Percentiles rank a stretch among this genome's conserved stretches.
Evolutionary conservation across 179 eudicot species (phyloP).

Genomic region (Nepenthes alata): DNA sequence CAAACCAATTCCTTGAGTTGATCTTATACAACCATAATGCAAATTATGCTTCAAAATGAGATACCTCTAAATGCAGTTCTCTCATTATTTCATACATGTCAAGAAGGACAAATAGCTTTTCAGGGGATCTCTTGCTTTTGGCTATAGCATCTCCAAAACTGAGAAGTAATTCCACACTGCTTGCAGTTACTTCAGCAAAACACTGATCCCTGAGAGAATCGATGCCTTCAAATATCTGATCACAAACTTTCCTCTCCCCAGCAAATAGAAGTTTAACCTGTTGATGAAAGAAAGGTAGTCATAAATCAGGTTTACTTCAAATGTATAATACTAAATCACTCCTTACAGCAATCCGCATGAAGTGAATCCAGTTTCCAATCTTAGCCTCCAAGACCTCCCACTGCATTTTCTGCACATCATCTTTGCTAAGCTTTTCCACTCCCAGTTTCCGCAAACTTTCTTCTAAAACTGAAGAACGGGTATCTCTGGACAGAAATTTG

Average conservation of each 20-base stretch:
- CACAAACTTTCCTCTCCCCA: constrained; percentile 62
- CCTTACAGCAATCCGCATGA: constrained; percentile 68
- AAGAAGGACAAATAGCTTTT: constrained; percentile 58
- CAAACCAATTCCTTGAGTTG: no score
- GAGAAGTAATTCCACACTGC: constrained; percentile 52
- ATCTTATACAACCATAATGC: no score
- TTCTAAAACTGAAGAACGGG: constrained; percentile 54
- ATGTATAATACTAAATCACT: not conserved
- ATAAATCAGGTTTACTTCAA: not conserved
- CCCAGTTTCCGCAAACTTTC: constrained; percentile 60
- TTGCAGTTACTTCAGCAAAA: constrained; percentile 61
- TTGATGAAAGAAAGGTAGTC: not conserved
- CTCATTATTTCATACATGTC: constrained; percentile 79
- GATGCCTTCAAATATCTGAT: constrained; percentile 53
- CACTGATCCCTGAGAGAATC: constrained; percentile 55
- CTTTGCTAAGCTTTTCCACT: constrained; percentile 65
- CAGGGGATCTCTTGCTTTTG: constrained; percentile 69
- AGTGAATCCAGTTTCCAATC: constrained; percentile 72
- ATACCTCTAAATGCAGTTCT: constrained; percentile 60
- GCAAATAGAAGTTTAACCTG: constrained; percentile 67
- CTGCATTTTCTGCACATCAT: constrained; percentile 74
- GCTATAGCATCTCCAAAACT: constrained; percentile 75
- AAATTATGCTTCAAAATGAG: not conserved
- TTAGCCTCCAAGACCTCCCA: constrained; percentile 75
- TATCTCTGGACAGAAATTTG: constrained; percentile 27